Percentiles rank a stretch among this genome's conserved stretches.
Conservation (phyloP, 148 eudicot species). For the Persicaria tinctoria region DNA sequence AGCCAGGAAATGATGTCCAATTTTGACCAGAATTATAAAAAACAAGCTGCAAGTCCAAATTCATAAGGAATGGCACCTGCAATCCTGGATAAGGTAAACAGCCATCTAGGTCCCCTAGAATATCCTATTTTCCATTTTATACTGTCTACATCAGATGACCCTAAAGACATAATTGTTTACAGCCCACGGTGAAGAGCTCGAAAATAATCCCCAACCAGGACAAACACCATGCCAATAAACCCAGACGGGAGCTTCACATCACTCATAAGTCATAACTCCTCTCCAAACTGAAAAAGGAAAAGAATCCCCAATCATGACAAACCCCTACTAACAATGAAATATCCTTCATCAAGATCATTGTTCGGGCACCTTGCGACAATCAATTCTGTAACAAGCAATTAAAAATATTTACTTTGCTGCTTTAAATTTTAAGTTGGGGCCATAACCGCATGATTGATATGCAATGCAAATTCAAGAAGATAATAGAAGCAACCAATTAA, state of each 20-base stretch:
- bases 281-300: not conserved
- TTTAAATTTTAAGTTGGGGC: slow-evolving; percentile 18
- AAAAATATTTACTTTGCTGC: slow-evolving; percentile 38
- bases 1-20: not conserved
- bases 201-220: not conserved
- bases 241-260: not conserved
- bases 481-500: not conserved
- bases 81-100: slow-evolving; percentile 1
- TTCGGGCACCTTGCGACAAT: slow-evolving; percentile 74
- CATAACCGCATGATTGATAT: slow-evolving; percentile 11
- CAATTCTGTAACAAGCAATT: slow-evolving; percentile 72
- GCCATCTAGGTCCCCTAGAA: not conserved
- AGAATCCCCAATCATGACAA: slow-evolving; percentile 3
- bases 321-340: not conserved
- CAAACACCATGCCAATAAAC: not conserved
- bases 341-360: slow-evolving; percentile 70
- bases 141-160: not conserved
- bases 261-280: not conserved
- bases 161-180: not conserved
- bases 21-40: not conserved
- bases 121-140: not conserved
- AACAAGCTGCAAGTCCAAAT: not conserved
- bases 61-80: slow-evolving; percentile 4
- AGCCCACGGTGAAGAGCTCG: not conserved
- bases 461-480: not conserved